phyloP scores from a whole-genome alignment of 1,284 basidiomycete genomes.

The Sparassis latifolia region DNA sequence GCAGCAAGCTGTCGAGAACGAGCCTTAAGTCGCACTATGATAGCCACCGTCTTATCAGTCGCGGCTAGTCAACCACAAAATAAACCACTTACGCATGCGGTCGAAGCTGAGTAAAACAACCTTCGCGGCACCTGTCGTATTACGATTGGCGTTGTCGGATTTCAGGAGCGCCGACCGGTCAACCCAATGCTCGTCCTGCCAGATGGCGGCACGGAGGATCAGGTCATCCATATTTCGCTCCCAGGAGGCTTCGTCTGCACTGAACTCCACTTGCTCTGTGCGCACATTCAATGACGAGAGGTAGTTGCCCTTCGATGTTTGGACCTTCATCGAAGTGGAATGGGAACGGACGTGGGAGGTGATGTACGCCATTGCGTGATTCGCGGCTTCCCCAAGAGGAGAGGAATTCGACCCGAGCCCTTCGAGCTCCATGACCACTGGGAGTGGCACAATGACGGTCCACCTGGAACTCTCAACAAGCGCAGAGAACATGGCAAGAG shows the following conservation, averaged over 20 bases:
- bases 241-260: slow-evolving; percentile 38
- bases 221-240: slow-evolving; percentile 92
- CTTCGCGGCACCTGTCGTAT: slow-evolving; percentile 54
- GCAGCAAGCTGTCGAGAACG: slow-evolving; percentile 74
- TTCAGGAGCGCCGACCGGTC: slow-evolving; percentile 75
- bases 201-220: slow-evolving; percentile 85
- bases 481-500: slow-evolving; percentile 63
- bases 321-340: slow-evolving; percentile 80
- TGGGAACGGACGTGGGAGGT: slow-evolving; percentile 73
- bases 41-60: background rate
- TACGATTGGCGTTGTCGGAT: slow-evolving; percentile 24
- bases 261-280: slow-evolving; percentile 81
- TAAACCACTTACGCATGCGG: slow-evolving; percentile 70
- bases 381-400: slow-evolving; percentile 65
- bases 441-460: slow-evolving; percentile 89
- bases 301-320: slow-evolving; percentile 94
- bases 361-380: slow-evolving; percentile 70
- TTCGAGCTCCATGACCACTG: slow-evolving; percentile 95
- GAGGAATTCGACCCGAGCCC: slow-evolving; percentile 71
- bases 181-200: slow-evolving; percentile 91
- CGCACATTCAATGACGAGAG: slow-evolving; percentile 79
- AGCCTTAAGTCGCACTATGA: slow-evolving; percentile 74
- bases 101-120: slow-evolving; percentile 90
- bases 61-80: slow-evolving; percentile 1
- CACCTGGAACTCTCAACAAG: slow-evolving; percentile 79